These are phyloP conservation scores for Hyaloscypha finlandica DNA, from an alignment of 495 filamentous ascomycete genomes.

Conservation along the genomic window DNA sequence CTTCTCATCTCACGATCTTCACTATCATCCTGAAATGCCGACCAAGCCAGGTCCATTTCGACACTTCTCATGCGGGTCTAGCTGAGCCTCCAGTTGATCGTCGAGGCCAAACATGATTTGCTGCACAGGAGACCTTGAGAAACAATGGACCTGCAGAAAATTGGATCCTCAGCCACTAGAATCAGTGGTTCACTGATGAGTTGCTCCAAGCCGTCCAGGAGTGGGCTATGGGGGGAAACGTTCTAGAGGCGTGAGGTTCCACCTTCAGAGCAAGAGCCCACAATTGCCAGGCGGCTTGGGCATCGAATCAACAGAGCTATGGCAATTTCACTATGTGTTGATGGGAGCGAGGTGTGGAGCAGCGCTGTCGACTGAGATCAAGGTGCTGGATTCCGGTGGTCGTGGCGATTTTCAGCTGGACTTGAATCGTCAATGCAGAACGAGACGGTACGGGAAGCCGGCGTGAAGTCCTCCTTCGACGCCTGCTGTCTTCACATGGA, in stretches of 20 bases:
- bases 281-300: neutral
- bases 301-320: neutral
- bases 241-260: neutral
- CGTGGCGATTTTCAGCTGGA: neutral
- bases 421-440: neutral
- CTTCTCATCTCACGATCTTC: neutral
- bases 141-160: neutral
- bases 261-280: neutral
- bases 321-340: neutral
- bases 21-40: neutral
- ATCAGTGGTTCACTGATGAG: neutral
- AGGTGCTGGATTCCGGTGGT: neutral
- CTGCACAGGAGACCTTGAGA: neutral
- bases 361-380: neutral
- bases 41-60: neutral
- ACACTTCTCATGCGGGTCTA: neutral
- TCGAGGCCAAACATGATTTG: neutral
- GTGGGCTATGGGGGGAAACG: neutral
- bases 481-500: slow-evolving; percentile 5
- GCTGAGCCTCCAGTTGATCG: neutral
- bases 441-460: neutral
- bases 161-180: neutral
- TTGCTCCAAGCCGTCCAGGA: neutral
- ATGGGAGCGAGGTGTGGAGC: neutral
- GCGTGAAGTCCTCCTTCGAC: neutral